These are phyloP conservation scores for Naganishia sp. DNA, from an alignment of 1,284 basidiomycete genomes.

Conservation along the genomic window DNA sequence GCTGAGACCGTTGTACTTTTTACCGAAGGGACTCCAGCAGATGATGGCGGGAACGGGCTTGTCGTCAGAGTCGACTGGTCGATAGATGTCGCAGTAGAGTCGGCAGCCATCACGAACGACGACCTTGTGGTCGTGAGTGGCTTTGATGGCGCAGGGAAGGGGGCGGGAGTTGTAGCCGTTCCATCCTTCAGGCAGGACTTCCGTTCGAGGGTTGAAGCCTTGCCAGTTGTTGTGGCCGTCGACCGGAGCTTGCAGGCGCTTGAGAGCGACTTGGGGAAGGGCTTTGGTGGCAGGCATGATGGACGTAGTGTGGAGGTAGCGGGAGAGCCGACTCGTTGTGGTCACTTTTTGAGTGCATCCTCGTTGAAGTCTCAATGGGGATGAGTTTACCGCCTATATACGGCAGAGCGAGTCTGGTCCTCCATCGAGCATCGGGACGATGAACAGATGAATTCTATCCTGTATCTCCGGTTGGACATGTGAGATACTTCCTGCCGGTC, in stretches of 20 bases:
- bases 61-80: constrained; percentile 34
- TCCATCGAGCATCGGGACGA: too few species aligned
- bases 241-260: constrained; percentile 1
- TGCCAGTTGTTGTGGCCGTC: constrained; percentile 23
- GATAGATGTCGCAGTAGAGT: constrained; percentile 40
- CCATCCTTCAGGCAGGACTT: constrained; percentile 8
- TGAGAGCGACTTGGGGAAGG: constrained; percentile 17
- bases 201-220: constrained; percentile 17
- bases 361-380: too few species aligned
- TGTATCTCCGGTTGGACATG: too few species aligned
- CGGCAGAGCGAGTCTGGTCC: too few species aligned
- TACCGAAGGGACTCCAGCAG: constrained; percentile 42
- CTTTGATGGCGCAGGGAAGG: constrained; percentile 13
- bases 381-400: too few species aligned
- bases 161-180: constrained; percentile 20
- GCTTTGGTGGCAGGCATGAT: constrained; percentile 19
- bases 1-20: constrained; percentile 27
- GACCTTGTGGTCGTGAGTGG: constrained; percentile 31
- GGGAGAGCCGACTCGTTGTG: not conserved
- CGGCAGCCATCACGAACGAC: constrained; percentile 39
- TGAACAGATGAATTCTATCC: too few species aligned
- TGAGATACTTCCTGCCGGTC: too few species aligned
- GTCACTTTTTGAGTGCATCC: not conserved
- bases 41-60: constrained; percentile 38
- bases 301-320: not conserved